Base-by-base conservation (phyloP, 768 basidiomycete species). In the Lactarius sanguifluus region DNA sequence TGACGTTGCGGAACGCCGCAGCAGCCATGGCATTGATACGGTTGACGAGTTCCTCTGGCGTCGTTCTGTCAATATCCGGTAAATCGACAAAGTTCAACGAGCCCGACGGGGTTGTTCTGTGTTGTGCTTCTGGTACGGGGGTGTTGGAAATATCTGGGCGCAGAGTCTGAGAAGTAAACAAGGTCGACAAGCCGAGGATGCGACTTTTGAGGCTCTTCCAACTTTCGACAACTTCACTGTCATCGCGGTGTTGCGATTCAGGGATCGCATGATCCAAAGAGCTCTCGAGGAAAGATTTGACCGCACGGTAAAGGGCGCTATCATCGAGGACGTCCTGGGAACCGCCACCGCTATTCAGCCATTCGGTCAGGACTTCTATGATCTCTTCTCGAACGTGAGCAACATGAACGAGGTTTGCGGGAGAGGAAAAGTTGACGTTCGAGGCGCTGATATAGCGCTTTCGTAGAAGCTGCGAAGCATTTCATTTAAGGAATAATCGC, bases 281-380 rank as follows among this genome's bases (percentile, higher is more conserved):
- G 65, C 76, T 81, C 59, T 84, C 80, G 65, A 93, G 78, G 77
- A 94, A 94, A 1, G 81, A 67, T 64, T 77, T 78, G 32, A 92
- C 73, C 23, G 83, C 80, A n/a, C 77, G 78, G 73, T 82, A 86
- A 41, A 94, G 81, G 66, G 86, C 84, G 2, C 74, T 71, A 57
- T 93, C 89, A 69, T 94, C 92, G 34, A 94, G 78, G 47, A 86
- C 80, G 70, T 94, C 92, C 72, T 92, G 89, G 9, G 89, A 85
- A 38, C 92, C 92, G 8, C 88, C 88, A 4, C 92, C 92, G 18
- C 79, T 75, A 0, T 78, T 82, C 50, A 94, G 72, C 92, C 92
- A 94, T 68, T 91, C 86, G 66, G 82, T 83, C 36, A 92, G 77
- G 2, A 85, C 81, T 9, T 84, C 84, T 36, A 91, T 74, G 3